Conservation (phyloP, 441 rosid species). For the Theobroma grandiflorum region DNA sequence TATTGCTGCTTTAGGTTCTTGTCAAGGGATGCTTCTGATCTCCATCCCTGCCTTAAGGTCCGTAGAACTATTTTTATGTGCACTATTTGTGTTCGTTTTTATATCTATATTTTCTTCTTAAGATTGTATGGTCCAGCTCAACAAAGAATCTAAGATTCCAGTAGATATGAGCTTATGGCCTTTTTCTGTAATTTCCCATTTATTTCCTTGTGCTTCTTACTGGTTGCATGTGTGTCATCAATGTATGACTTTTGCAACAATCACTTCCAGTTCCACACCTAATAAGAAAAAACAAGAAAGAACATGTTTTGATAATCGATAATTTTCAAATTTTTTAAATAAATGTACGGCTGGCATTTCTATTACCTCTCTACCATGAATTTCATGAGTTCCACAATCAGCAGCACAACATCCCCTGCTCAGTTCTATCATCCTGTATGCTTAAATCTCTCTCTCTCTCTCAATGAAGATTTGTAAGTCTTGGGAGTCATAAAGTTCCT, state of each 20-base stretch:
- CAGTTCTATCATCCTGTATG: not conserved
- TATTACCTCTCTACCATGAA: not conserved
- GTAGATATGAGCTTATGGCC: not conserved
- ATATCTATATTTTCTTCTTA: not conserved
- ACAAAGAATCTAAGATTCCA: not conserved
- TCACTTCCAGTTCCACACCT: not conserved
- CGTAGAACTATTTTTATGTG: slow-evolving; percentile 13
- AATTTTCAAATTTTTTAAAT: not conserved
- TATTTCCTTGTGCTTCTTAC: slow-evolving; percentile 8
- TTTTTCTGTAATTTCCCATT: not conserved
- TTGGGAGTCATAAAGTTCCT: slow-evolving; percentile 12
- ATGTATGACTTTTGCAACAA: not conserved
- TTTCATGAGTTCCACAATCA: not conserved
- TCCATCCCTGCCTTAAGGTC: slow-evolving; percentile 93
- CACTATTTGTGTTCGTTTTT: slow-evolving; percentile 7
- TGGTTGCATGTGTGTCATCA: not conserved
- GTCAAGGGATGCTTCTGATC: slow-evolving; percentile 78
- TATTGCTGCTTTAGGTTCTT: slow-evolving; percentile 96
- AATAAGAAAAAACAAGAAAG: no score
- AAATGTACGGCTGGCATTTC: slow-evolving; percentile 4
- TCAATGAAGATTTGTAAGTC: not conserved
- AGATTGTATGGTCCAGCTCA: not conserved
- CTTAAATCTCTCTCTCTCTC: not conserved
- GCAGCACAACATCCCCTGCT: not conserved
- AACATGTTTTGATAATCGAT: not conserved